A percentile compares a stretch with the other conserved stretches of the same genome.
Conservation (phyloP, 495 filamentous ascomycete species). For the Pyrenula aspistea region DNA sequence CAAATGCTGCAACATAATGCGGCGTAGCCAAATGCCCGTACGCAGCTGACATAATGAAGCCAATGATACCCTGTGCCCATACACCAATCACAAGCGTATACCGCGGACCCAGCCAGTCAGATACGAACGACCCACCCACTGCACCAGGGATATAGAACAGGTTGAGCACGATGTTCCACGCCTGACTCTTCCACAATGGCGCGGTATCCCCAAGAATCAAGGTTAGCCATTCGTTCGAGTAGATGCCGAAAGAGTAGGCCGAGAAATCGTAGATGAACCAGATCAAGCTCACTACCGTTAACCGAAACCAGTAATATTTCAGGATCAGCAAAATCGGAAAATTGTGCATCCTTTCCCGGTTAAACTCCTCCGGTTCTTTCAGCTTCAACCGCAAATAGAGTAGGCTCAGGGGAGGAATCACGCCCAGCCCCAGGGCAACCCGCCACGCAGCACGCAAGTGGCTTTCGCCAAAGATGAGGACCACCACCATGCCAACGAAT, state of each 20-base stretch:
- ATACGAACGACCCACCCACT: slow-evolving; percentile 57
- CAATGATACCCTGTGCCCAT: slow-evolving; percentile 57
- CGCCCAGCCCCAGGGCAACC: slow-evolving; percentile 63
- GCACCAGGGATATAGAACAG: slow-evolving; percentile 80
- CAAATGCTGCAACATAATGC: slow-evolving; percentile 59
- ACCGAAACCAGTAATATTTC: slow-evolving; percentile 49
- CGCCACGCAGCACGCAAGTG: slow-evolving; percentile 67
- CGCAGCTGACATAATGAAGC: slow-evolving; percentile 74
- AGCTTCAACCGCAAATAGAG: slow-evolving; percentile 65
- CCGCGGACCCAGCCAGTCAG: slow-evolving; percentile 66
- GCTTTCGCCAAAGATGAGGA: slow-evolving; percentile 54
- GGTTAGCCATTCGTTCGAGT: slow-evolving; percentile 55
- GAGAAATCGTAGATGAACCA: slow-evolving; percentile 94
- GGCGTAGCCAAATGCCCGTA: slow-evolving; percentile 53
- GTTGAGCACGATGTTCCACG: slow-evolving; percentile 78
- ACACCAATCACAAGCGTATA: slow-evolving; percentile 58
- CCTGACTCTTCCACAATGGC: slow-evolving; percentile 63
- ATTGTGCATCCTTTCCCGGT: slow-evolving; percentile 41
- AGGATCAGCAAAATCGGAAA: slow-evolving; percentile 38
- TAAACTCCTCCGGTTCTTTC: slow-evolving; percentile 74
- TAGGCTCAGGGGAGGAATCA: slow-evolving; percentile 64
- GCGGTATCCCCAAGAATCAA: slow-evolving; percentile 46
- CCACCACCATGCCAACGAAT: slow-evolving; percentile 61
- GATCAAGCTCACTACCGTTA: slow-evolving; percentile 61
- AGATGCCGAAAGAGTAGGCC: slow-evolving; percentile 69